Evolutionary conservation across 2,329 filamentous ascomycete genomes (phyloP).

Genomic region (Xylaria sp.): DNA sequence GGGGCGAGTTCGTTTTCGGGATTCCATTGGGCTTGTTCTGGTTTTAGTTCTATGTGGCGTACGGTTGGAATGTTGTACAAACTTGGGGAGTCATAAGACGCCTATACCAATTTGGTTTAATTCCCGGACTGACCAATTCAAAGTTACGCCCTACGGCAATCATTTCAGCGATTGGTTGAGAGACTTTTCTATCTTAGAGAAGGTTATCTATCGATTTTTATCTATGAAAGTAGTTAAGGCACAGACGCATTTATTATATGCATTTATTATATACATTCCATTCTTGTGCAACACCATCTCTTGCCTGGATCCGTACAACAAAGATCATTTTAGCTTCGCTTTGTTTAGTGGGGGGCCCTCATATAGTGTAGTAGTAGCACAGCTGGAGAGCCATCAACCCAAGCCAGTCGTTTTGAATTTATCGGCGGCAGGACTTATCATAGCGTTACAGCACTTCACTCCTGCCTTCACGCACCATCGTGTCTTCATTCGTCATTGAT

Average conservation of each 20-base stretch:
- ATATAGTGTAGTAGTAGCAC: background rate
- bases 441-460: slow-evolving; percentile 19
- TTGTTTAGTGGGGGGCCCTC: slow-evolving; percentile 4
- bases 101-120: background rate
- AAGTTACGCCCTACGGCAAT: background rate
- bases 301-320: background rate
- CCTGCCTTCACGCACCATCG: background rate
- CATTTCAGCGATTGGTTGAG: background rate
- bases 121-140: background rate
- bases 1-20: too few relatives aligned
- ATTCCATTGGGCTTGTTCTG: too few relatives aligned
- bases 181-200: background rate
- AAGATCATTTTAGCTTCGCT: slow-evolving; percentile 9
- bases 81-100: background rate
- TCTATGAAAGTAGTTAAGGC: too few relatives aligned
- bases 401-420: slow-evolving; percentile 11
- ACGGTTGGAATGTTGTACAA: background rate
- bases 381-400: background rate
- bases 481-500: slow-evolving; percentile 12
- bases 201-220: background rate
- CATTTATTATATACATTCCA: background rate
- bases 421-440: slow-evolving; percentile 18
- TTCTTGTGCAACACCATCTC: background rate
- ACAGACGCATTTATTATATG: background rate
- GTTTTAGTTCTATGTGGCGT: too few relatives aligned